phyloP scores from a whole-genome alignment of 1,284 basidiomycete species.

The Sanguinoderma infundibulare region DNA sequence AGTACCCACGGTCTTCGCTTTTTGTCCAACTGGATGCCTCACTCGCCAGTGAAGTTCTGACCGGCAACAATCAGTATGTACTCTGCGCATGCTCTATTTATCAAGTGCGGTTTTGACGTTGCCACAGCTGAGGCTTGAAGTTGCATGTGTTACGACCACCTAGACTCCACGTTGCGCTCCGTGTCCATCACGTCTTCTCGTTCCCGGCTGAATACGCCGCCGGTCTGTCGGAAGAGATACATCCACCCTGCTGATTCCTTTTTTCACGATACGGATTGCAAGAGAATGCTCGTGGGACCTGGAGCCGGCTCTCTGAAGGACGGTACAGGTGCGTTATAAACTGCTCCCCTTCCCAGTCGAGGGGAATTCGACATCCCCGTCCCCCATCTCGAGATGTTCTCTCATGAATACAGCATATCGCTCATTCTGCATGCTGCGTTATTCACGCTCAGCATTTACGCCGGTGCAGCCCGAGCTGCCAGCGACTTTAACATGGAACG shows the following conservation, averaged over 20 bases:
- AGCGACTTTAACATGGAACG: conserved; percentile 30
- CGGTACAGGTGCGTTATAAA: neutral
- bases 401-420: neutral
- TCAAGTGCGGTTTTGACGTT: too few species aligned
- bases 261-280: neutral
- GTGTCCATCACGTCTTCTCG: too few species aligned
- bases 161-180: too few species aligned
- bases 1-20: too few species aligned
- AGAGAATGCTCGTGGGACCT: neutral
- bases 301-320: neutral
- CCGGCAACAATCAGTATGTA: too few species aligned
- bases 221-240: neutral
- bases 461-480: conserved; percentile 11
- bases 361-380: too few species aligned
- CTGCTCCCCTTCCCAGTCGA: neutral
- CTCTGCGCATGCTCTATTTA: too few species aligned
- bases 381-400: neutral
- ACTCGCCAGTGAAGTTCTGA: too few species aligned
- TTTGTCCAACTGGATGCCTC: too few species aligned
- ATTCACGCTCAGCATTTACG: conserved; percentile 10
- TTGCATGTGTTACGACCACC: too few species aligned
- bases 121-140: too few species aligned
- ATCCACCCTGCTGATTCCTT: neutral
- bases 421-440: conserved; percentile 4
- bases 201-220: too few species aligned